phyloP scores from a whole-genome alignment of 768 basidiomycete genomes.

The Kwoniella dendrophila region DNA sequence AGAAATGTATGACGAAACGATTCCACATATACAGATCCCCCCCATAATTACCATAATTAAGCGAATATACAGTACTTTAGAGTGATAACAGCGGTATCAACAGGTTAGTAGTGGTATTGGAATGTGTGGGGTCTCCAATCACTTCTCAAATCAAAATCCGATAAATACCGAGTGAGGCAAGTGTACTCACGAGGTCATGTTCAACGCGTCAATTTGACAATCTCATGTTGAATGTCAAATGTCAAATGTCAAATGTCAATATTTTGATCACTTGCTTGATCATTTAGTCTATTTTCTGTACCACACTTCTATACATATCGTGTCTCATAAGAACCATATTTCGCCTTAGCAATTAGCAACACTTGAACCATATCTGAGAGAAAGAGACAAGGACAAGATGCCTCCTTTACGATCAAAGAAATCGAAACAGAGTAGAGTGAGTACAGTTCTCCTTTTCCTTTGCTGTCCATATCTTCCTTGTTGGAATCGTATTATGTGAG shows the following conservation, averaged over 20 bases:
- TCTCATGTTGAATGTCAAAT: too few species aligned
- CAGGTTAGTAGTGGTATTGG: slow-evolving; percentile 2
- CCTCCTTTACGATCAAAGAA: slow-evolving; percentile 23
- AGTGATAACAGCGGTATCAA: too few species aligned
- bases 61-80: too few species aligned
- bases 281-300: too few species aligned
- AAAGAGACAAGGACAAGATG: slow-evolving; percentile 10
- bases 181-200: too few species aligned
- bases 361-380: not conserved
- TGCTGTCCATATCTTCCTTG: not conserved
- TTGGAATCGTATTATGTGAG: not conserved
- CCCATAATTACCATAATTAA: too few species aligned
- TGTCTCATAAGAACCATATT: too few species aligned
- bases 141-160: not conserved
- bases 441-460: slow-evolving; percentile 1
- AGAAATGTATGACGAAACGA: not conserved
- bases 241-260: too few species aligned
- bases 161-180: slow-evolving; percentile 17
- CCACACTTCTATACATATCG: too few species aligned
- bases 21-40: not conserved
- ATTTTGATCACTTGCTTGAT: too few species aligned
- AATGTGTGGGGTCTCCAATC: slow-evolving; percentile 1
- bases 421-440: slow-evolving; percentile 33
- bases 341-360: not conserved
- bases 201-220: not conserved